Evolutionary conservation across 768 basidiomycete species (phyloP).

Genomic region (Trametes maxima): DNA sequence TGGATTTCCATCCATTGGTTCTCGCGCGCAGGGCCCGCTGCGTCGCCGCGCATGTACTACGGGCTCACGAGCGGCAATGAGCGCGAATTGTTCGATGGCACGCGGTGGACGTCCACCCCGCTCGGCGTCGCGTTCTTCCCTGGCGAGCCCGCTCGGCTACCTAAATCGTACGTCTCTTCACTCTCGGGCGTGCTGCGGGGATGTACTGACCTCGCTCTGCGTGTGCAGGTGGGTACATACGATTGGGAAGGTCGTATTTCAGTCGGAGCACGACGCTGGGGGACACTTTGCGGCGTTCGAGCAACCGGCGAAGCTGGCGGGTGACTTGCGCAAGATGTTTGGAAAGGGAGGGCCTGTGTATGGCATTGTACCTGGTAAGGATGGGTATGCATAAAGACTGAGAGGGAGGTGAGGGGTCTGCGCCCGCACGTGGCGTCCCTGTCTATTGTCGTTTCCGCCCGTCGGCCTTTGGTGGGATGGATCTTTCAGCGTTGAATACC

Average conservation of each 20-base stretch:
- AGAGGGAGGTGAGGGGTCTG: too few relatives aligned
- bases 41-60: constrained; percentile 61
- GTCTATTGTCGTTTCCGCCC: too few relatives aligned
- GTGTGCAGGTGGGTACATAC: constrained; percentile 25
- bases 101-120: constrained; percentile 25
- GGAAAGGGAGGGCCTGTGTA: constrained; percentile 30
- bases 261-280: constrained; percentile 28
- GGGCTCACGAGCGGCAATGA: constrained; percentile 34
- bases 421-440: too few relatives aligned
- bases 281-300: constrained; percentile 35
- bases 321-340: constrained; percentile 33
- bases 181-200: not conserved
- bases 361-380: constrained; percentile 19
- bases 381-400: not conserved
- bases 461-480: too few relatives aligned
- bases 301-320: constrained; percentile 27
- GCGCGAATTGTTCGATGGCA: not conserved
- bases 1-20: constrained; percentile 65
- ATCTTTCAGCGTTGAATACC: too few relatives aligned
- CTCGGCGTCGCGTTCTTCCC: constrained; percentile 37
- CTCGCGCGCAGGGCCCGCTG: constrained; percentile 58
- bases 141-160: constrained; percentile 25
- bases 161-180: constrained; percentile 26
- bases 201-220: not conserved
- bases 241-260: constrained; percentile 23